phyloP scores from a whole-genome alignment of 2,329 filamentous ascomycete genomes.

The Calonectria hawksworthii region DNA sequence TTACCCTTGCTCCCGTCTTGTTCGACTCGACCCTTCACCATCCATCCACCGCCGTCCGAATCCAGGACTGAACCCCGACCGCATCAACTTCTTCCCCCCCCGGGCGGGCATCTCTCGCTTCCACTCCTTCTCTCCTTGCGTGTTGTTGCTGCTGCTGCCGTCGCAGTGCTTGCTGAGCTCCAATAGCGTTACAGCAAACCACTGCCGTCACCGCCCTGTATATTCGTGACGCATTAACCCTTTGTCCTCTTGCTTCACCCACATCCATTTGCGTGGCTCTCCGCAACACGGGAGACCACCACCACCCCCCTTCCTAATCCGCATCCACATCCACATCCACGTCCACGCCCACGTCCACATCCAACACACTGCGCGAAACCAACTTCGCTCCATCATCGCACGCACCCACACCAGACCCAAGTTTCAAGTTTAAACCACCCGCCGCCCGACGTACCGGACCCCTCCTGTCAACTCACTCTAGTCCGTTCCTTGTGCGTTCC shows the following conservation, averaged over 20 bases:
- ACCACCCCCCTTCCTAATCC: conserved; percentile 19
- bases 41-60: conserved; percentile 12
- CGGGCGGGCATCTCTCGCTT: conserved; percentile 9
- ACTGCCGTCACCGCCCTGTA: conserved; percentile 24
- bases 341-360: conserved; percentile 8
- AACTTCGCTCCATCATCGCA: conserved; percentile 27
- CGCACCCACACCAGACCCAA: conserved; percentile 26
- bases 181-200: conserved; percentile 5
- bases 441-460: conserved; percentile 34
- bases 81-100: conserved; percentile 18
- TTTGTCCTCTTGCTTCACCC: conserved; percentile 43
- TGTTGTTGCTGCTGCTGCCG: conserved; percentile 7
- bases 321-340: conserved; percentile 4
- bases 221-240: conserved; percentile 11
- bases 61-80: conserved; percentile 26
- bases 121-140: conserved; percentile 10
- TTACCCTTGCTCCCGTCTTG: conserved; percentile 23
- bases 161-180: conserved; percentile 14
- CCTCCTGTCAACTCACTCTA: conserved; percentile 25
- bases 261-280: conserved; percentile 50
- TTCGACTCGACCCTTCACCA: conserved; percentile 10
- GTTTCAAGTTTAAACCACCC: conserved; percentile 39
- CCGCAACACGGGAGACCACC: conserved; percentile 22
- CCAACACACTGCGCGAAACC: conserved; percentile 23
- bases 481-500: conserved; percentile 18